Evolutionary conservation across 2,329 filamentous ascomycete genomes (phyloP).

Genomic region (Bipolaris victoriae): DNA sequence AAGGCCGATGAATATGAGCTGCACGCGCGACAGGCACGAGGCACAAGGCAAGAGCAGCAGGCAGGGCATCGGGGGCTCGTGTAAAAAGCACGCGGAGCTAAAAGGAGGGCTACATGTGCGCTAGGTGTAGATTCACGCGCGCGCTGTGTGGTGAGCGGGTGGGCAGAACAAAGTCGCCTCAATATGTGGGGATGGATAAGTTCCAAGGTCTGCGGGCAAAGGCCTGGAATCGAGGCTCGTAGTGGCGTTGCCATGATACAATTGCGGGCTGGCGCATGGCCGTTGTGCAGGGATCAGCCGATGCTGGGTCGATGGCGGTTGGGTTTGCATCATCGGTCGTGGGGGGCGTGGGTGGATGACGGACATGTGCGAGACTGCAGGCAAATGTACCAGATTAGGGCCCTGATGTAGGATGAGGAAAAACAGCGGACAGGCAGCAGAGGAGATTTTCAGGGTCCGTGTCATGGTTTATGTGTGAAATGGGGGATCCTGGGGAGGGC

Average conservation of each 20-base stretch:
- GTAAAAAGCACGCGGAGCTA: conserved; percentile 15
- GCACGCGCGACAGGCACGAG: conserved; percentile 22
- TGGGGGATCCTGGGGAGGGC: conserved; percentile 1
- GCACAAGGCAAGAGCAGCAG: conserved; percentile 9
- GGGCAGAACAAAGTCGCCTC: conserved; percentile 1
- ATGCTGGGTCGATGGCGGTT: too few species aligned
- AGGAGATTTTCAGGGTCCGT: conserved; percentile 5
- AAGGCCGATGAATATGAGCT: background rate
- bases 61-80: conserved; percentile 11
- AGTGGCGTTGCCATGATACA: conserved; percentile 17
- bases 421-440: background rate
- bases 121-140: background rate
- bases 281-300: conserved; percentile 4
- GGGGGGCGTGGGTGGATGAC: too few species aligned
- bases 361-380: background rate
- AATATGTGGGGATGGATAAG: conserved; percentile 6
- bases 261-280: conserved; percentile 7
- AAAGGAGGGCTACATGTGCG: background rate
- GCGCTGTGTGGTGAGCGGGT: background rate
- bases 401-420: background rate
- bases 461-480: background rate
- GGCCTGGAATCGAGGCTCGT: conserved; percentile 9
- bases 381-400: background rate
- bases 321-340: too few species aligned
- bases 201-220: background rate